Evolutionary conservation across 495 filamentous ascomycete genomes (phyloP), one percentile per base, ranked within the genome.

Genomic region (Cercophora scortea): DNA sequence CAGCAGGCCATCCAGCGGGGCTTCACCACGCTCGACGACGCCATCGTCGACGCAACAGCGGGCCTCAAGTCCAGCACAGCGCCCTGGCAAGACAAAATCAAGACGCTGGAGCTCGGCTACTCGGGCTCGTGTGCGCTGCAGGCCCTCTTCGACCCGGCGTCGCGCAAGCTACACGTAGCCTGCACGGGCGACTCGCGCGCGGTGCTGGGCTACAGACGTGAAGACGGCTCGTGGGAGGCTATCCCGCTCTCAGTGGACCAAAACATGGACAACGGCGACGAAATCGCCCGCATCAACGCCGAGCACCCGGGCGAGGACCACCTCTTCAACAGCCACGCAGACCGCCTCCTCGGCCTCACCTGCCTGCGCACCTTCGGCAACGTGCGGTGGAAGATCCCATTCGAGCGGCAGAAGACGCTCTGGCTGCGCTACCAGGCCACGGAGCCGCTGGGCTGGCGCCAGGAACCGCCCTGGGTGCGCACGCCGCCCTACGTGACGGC

Each of bases 401-500:
- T 72, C 8, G 63, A 72, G 6, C 57, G 81, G 13, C 72, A 79
- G 47, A 43, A 65, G 32, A 59, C 68, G 3, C 60, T 77, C 33
- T 54, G 72, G 13, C 32, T 60, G 3, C 56, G 68, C n/a, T 25
- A 25, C 25, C 2, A 25, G 2, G 25, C 25, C 25, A 25, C 25
- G 25, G 2, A 2, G 25, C 25, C 25, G 25, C 25, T 25, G 25
- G 25, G 25, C 25, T 25, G 25, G 25, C 2, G 25, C 25, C 25
- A 25, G 25, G 25, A 25, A 25, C 2, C 2, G 25, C 25, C 25
- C 25, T 25, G 25, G 25, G 5, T 25, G 2, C 25, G 25, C 25
- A 80, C 80, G 0, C 83, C 83, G 32, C 84, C 83, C 1, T 88
- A 87, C 64, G 61, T 86, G 35, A 86, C 79, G 1, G 84, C 84